Percentiles rank a stretch among this genome's conserved stretches.
Evolutionary conservation across 192 early-diverging fungal genomes (phyloP).

Genomic region (Cetraspora pellucida): DNA sequence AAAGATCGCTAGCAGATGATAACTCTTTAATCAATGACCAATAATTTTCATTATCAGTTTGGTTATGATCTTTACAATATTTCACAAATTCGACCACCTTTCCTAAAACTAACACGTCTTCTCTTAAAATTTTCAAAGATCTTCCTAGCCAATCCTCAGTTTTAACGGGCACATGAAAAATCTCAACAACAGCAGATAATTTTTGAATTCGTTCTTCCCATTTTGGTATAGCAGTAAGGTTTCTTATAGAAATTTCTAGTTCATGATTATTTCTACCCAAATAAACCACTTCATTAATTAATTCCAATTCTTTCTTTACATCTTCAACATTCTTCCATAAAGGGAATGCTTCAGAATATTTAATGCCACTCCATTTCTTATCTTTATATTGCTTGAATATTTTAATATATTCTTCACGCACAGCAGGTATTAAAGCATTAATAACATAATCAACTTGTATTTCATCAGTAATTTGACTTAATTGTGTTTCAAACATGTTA

Average conservation of each 20-base stretch:
- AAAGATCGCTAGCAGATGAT: neutral
- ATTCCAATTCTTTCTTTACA: neutral
- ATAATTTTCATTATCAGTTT: conserved; percentile 3
- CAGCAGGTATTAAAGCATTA: neutral
- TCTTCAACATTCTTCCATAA: conserved; percentile 2
- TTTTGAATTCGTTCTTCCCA: neutral
- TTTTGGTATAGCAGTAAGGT: neutral
- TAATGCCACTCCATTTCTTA: conserved; percentile 6
- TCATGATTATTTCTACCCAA: neutral
- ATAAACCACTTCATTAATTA: neutral
- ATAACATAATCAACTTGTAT: neutral
- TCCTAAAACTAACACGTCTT: neutral
- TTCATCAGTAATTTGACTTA: neutral
- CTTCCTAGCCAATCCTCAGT: neutral
- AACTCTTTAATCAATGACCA: conserved; percentile 28
- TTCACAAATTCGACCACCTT: neutral
- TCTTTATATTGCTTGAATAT: neutral
- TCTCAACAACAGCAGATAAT: neutral
- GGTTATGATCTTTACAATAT: neutral
- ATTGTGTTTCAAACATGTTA: neutral
- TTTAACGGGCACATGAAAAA: neutral
- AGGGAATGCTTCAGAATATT: neutral
- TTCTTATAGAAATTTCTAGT: neutral
- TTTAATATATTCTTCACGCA: neutral
- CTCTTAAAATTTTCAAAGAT: neutral